Percentiles rank a stretch among this genome's conserved stretches.
Conservation (phyloP, 768 basidiomycete genomes). For the Termitomyces sp. region DNA sequence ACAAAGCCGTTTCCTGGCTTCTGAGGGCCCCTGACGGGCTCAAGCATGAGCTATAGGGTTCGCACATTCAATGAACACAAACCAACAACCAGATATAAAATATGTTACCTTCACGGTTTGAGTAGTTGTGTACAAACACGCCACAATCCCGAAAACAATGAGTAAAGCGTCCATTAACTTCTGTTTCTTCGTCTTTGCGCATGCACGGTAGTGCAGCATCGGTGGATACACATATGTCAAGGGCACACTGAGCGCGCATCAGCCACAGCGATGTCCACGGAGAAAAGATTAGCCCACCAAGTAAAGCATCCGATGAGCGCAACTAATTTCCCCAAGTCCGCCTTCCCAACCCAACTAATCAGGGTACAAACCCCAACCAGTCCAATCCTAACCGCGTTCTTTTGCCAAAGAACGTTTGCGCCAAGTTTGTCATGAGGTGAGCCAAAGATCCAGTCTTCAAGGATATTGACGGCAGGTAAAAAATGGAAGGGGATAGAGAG, state of each 20-base stretch:
- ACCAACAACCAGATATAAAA: not conserved
- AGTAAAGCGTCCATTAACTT: constrained; percentile 68
- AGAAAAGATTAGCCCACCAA: constrained; percentile 53
- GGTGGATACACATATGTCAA: constrained; percentile 93
- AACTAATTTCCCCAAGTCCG: constrained; percentile 96
- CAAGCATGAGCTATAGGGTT: not conserved
- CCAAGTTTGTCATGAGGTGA: constrained; percentile 80
- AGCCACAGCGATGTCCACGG: constrained; percentile 1
- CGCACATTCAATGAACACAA: not conserved
- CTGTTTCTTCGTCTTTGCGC: constrained; percentile 64
- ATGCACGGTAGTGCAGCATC: constrained; percentile 86
- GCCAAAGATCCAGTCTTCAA: constrained; percentile 91
- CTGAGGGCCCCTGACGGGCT: not conserved
- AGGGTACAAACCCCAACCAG: constrained; percentile 75
- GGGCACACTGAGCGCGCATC: constrained; percentile 59
- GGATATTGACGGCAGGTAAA: constrained; percentile 95
- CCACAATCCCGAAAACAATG: constrained; percentile 72
- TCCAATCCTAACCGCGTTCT: constrained; percentile 80
- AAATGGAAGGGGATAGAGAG: constrained; percentile 94
- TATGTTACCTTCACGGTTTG: constrained; percentile 66
- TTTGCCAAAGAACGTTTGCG: constrained; percentile 85
- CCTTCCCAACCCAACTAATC: constrained; percentile 81
- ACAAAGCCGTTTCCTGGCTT: not conserved
- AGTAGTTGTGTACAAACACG: constrained; percentile 72
- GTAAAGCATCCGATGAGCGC: constrained; percentile 91